Evolutionary conservation across 106 monocot genomes (phyloP).

Genomic region (Acanthochlamys bracteata): DNA sequence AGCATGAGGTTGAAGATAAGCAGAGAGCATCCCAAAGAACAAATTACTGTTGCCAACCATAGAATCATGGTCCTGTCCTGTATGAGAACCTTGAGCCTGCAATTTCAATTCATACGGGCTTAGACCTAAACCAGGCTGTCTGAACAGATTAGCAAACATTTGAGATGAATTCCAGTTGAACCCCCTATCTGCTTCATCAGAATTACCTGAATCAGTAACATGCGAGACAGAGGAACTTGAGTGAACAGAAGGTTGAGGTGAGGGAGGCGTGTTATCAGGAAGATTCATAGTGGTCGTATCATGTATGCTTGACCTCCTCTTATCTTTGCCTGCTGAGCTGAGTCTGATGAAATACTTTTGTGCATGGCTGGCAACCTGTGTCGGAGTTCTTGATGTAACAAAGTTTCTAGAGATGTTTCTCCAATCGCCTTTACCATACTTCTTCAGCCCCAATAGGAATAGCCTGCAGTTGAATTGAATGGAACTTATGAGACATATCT

Average conservation of each 20-base stretch:
- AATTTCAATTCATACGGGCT: constrained; percentile 4
- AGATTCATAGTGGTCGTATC: constrained; percentile 29
- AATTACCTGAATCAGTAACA: neutral
- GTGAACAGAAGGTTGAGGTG: neutral
- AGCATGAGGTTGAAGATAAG: neutral
- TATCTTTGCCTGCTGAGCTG: constrained; percentile 24
- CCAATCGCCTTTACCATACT: constrained; percentile 43
- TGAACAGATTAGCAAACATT: neutral
- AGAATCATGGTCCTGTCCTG: neutral
- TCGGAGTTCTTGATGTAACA: constrained; percentile 25
- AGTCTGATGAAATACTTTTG: constrained; percentile 35
- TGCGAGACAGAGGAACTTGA: neutral
- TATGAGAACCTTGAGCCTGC: constrained; percentile 4
- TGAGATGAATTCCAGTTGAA: neutral
- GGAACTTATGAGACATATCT: too few relatives aligned
- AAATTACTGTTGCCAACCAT: constrained; percentile 3
- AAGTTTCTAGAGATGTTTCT: constrained; percentile 31
- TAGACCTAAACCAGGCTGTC: neutral
- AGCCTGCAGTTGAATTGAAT: constrained; percentile 18
- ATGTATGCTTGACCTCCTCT: constrained; percentile 43
- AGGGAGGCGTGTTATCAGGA: constrained; percentile 1
- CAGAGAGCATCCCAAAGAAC: constrained; percentile 7
- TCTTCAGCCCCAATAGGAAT: constrained; percentile 33
- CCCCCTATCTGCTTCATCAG: neutral
- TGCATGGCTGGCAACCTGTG: constrained; percentile 28